Evolutionary conservation across 257 asterid species (phyloP), one percentile per base, ranked within the genome.

Genomic region (Catharanthus roseus): DNA sequence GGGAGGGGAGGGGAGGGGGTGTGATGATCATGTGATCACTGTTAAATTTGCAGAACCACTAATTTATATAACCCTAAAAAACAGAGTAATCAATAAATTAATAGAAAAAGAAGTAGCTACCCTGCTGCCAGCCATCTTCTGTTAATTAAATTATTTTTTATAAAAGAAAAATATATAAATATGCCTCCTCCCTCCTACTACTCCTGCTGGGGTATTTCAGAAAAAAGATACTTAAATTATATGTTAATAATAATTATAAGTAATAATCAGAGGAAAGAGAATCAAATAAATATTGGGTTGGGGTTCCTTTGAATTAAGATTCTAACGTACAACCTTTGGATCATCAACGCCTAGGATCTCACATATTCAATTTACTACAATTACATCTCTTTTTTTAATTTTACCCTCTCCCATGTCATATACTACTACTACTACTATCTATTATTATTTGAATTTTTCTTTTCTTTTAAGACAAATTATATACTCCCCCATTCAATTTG

Each of bases 301-400:
- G 42, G 42, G 33, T 10, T 26, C 74, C 73, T 65, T 53, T 74
- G 72, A 78, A 77, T 74, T 69, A 65, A 76, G 69, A 66, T 61
- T 72, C 72, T 70, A n/a, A 65, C 71, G 78, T 65, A 78, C 50
- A 63, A 72, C 86, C 84, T 85, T 67, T 82, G 90, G 93, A 87
- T 87, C 83, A 81, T 78, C 70, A 79, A 79, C 68, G 90, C 81
- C 86, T 87, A 72, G 93, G 90, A 85, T 85, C 85, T n/a, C 47
- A 33, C 67, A 34, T 34, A 24, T 26, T 34, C 26, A 21, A 26
- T 63, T 42, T 63, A 63, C 24, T 33, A 10, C 8, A 63, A 63
- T 34, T 38, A 16, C 42, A 62, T 62, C 44, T 62, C 24, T 62
- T 60, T 28, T 15, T 3, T 9, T 36, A 45, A 5, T 26, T 33